Percentiles rank a stretch among this genome's conserved stretches.
These are phyloP conservation scores for Candida glucosophila DNA, from an alignment of 1,139 yeast species.

Conservation along the genomic window DNA sequence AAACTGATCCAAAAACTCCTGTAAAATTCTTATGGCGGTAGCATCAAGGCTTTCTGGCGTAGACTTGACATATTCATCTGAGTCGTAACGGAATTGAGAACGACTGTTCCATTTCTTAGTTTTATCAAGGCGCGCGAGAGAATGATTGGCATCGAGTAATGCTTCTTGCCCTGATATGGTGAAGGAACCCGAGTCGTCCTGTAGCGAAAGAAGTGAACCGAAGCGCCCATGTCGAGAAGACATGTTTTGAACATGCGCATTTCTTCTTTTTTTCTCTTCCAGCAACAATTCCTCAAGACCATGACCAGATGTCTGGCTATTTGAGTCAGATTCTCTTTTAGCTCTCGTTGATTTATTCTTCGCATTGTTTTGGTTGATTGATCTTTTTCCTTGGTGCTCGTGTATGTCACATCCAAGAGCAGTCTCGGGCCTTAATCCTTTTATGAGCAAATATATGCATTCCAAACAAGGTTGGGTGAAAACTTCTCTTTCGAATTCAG, in stretches of 20 bases:
- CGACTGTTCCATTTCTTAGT: conserved; percentile 59
- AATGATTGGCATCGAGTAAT: conserved; percentile 32
- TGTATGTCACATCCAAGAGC: conserved; percentile 5
- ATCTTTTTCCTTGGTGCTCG: conserved; percentile 2
- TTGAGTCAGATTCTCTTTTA: background rate
- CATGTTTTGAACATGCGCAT: conserved; percentile 39
- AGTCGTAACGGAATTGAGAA: conserved; percentile 32
- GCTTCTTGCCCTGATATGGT: conserved; percentile 72
- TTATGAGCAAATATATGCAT: conserved; percentile 53
- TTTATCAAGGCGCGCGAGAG: conserved; percentile 55
- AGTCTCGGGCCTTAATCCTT: conserved; percentile 40
- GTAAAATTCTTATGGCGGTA: conserved; percentile 23
- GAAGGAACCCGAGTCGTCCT: conserved; percentile 51
- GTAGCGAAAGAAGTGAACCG: conserved; percentile 75
- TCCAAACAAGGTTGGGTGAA: conserved; percentile 65
- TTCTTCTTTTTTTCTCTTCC: conserved; percentile 49
- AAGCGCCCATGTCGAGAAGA: conserved; percentile 84
- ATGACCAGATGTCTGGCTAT: conserved; percentile 24
- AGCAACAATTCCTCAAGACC: conserved; percentile 47
- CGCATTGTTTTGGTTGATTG: conserved; percentile 1
- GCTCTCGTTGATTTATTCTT: conserved; percentile 4
- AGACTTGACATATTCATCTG: conserved; percentile 28
- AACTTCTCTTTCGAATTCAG: conserved; percentile 51
- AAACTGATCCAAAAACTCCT: conserved; percentile 41
- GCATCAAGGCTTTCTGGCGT: conserved; percentile 21